These are phyloP conservation scores for Ambrosiella xylebori DNA, from an alignment of 2,329 filamentous ascomycete genomes.

Conservation along the genomic window DNA sequence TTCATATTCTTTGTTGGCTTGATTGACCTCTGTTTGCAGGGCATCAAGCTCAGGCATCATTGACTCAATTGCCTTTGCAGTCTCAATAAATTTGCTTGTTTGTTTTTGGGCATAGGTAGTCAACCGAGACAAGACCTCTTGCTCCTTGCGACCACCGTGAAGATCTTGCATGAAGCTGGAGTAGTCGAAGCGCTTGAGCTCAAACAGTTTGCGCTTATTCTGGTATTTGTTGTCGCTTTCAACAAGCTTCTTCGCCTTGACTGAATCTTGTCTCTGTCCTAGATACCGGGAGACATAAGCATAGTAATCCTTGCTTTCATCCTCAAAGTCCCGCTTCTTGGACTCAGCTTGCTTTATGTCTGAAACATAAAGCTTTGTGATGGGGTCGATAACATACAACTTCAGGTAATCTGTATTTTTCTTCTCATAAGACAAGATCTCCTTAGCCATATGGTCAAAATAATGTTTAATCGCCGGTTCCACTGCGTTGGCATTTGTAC, in stretches of 20 bases:
- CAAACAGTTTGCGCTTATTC: slow-evolving; percentile 80
- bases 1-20: slow-evolving; percentile 92
- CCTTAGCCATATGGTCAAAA: slow-evolving; percentile 87
- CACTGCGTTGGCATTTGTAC: slow-evolving; percentile 89
- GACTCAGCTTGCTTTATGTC: slow-evolving; percentile 96
- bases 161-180: slow-evolving; percentile 98
- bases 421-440: slow-evolving; percentile 75
- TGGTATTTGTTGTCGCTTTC: slow-evolving; percentile 97
- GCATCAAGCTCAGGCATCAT: slow-evolving; percentile 83
- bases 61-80: slow-evolving; percentile 73
- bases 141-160: slow-evolving; percentile 96
- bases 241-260: slow-evolving; percentile 91
- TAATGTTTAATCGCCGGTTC: slow-evolving; percentile 94
- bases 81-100: slow-evolving; percentile 61
- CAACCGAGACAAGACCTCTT: slow-evolving; percentile 85
- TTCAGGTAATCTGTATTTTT: slow-evolving; percentile 73
- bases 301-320: slow-evolving; percentile 98
- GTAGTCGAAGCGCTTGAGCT: slow-evolving; percentile 95
- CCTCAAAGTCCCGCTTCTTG: slow-evolving; percentile 95
- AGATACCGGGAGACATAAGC: slow-evolving; percentile 87
- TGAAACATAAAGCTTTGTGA: slow-evolving; percentile 77
- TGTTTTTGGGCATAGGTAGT: slow-evolving; percentile 89
- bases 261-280: slow-evolving; percentile 85
- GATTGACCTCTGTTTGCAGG: slow-evolving; percentile 70
- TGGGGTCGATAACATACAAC: slow-evolving; percentile 84